Evolutionary conservation across 1,284 basidiomycete genomes (phyloP), one percentile per base, ranked within the genome.

Genomic region (Trichosporon sp.): DNA sequence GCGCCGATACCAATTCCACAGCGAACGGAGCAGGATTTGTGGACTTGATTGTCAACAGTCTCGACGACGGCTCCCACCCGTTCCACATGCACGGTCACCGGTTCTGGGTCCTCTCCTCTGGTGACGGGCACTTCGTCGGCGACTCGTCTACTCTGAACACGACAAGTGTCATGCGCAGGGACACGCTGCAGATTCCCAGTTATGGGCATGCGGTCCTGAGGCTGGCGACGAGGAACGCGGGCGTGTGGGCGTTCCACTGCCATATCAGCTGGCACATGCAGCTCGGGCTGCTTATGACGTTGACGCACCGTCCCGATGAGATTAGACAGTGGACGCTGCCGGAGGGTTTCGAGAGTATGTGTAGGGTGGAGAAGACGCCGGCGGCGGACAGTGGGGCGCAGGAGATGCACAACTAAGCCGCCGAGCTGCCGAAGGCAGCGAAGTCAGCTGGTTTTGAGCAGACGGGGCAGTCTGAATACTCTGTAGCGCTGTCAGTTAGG

Each of bases 11-110:
- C 32, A 48, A 68, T 12, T 65, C 26, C 26, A 26, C 26, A 26
- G 26, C 65, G 2, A 32, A 43, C 14, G 75, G 71, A 8, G 74
- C 73, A 38, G 59, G 32, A 3, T 63, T 16, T 16, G 61, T 77
- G 32, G 77, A 78, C 40, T 54, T 79, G 6, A 66, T 78, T 26
- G 66, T 78, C 66, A 76, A 77, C 68, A 69, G 68, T 1, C 71
- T 73, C 48, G 77, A 77, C 67, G 78, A 79, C 65, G 74, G 76
- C 11, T 56, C 68, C 31, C 78, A 80, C 61, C 78, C 78, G 8
- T 78, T 78, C 70, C 78, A 80, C 63, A 68, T 79, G 38, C 78
- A 79, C 72, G 78, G 78, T 19, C 75, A 77, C 72, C 68, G 66
- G 11, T 77, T 79, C 67, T 76, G 72, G 73, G 35, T 79, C 69